Base-by-base conservation (phyloP, 1,139 yeast species). In the Protomyces inouyei region DNA sequence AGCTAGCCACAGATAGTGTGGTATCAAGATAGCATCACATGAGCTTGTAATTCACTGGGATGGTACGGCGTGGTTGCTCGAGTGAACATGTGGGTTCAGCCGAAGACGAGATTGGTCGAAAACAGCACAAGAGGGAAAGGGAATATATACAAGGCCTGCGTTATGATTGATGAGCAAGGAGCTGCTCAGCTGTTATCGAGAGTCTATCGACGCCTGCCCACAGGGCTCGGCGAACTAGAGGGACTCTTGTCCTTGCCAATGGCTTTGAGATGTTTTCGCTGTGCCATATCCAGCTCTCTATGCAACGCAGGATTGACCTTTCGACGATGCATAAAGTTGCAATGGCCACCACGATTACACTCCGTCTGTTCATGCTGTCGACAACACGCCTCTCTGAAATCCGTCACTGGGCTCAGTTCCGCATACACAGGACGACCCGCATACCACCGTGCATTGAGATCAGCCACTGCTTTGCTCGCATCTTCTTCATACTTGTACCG, bases 251-350 rank as follows among this genome's bases (percentile, higher is more conserved):
- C 71, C 38, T 70, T 64, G 21, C 72, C 72, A 23, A 67, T 67
- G 28, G 38, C 12, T 61, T 65, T 65, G 48, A 66, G 61, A 57
- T 71, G 74, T 67, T 74, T 73, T 67, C 70, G 70, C 71, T 77
- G 81, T 2, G 79, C 72, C 21, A 71, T 65, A 54, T 73, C 74
- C 65, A 87, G 73, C 21, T 76, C 76, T 23, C 73, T 73, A 56
- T 78, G 75, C 40, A 86, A 72, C 21, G 73, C 76, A 14, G 73
- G 72, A 1, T 82, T 75, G 0, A 95, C 92, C 48, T 81, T 76
- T 69, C 86, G 79, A 1, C 87, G 80, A 74, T 92, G 98, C 82
- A 91, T 87, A 74, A 88, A 90, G 75, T 92, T 92, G 75, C 98
- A 92, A 71, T 82, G 82, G 38, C 87, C 90, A 0, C 91, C 93